Base-by-base conservation (phyloP, 2,329 filamentous ascomycete species). In the Colletotrichum brevisporum region DNA sequence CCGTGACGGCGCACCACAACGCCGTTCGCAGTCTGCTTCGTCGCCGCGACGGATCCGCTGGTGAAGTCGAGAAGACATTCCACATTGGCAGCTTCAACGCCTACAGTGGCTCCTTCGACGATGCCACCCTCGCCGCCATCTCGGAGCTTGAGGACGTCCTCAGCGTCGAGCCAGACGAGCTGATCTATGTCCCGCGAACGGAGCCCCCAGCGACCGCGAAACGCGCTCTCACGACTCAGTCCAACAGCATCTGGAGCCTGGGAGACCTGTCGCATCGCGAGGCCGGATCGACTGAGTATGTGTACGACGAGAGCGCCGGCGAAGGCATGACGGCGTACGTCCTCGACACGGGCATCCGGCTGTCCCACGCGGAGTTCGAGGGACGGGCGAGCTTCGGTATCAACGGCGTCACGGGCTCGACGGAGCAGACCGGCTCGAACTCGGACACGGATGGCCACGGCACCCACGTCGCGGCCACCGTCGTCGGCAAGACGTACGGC, bases 261-360 rank as follows among this genome's bases (percentile, higher is more conserved):
- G 75, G 71, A 13, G 75, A 75, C 16, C 75, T 86, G 68, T 86
- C 85, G 4, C 80, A 82, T 74, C 73, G 75, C 16, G 78, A 73
- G 12, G 73, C 76, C 21, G 77, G 77, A 21, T 75, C 72, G 12
- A 77, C 59, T 4, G 73, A 76, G 52, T 79, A 78, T 41, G 64
- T 63, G 15, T 79, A 77, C 36, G 73, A 77, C 12, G 24, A 47
- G 5, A 69, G 65, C 0, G 73, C 74, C 1, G 75, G 76, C 4
- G 26, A 71, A 24, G 74, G 71, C 1, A 58, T 60, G 8, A 81
- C 76, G 59, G 76, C 78, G 41, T 85, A 84, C 65, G 71, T 85
- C 4, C 76, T 85, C 61, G 83, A 85, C 71, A 83, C 82, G 0
- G 83, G 83, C 61, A 81, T 85, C 59, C 76, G 75, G 10, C 76